Evolutionary conservation across 2,329 filamentous ascomycete genomes (phyloP).

Genomic region (Arthrobotrys musiformis): DNA sequence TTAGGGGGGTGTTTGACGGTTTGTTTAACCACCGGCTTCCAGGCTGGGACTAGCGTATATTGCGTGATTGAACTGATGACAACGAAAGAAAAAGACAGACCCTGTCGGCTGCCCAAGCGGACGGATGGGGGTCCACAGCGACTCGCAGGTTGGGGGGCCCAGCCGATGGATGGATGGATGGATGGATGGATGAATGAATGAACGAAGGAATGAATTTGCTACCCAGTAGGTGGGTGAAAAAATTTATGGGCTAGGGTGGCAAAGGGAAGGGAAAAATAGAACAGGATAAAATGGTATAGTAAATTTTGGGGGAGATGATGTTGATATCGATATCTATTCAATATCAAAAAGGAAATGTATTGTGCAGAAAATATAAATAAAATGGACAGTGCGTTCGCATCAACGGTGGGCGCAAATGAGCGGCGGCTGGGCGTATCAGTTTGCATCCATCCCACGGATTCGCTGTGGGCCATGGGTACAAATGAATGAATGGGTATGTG

Average conservation of each 20-base stretch:
- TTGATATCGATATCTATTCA: background rate
- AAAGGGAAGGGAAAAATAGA: background rate
- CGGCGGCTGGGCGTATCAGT: constrained; percentile 17
- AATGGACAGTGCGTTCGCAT: too few species aligned
- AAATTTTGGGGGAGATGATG: background rate
- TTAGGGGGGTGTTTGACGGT: constrained; percentile 36
- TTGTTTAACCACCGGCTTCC: constrained; percentile 12
- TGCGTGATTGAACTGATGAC: constrained; percentile 42
- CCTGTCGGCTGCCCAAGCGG: constrained; percentile 20
- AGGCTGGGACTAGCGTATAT: constrained; percentile 22
- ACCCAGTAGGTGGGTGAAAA: background rate
- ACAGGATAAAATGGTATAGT: background rate
- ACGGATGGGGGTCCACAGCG: constrained; percentile 10
- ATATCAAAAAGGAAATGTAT: background rate
- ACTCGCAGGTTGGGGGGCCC: background rate
- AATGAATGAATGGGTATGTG: constrained; percentile 40
- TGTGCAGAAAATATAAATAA: background rate
- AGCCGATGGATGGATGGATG: background rate
- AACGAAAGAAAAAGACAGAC: constrained; percentile 12
- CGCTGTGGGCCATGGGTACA: constrained; percentile 17
- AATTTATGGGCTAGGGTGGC: background rate
- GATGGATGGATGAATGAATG: too few species aligned
- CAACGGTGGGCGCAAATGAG: constrained; percentile 1
- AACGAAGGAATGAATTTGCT: too few species aligned
- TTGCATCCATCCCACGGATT: constrained; percentile 12